These are phyloP conservation scores for Ormosia emarginata DNA, from an alignment of 306 rosid species.

Conservation along the genomic window DNA sequence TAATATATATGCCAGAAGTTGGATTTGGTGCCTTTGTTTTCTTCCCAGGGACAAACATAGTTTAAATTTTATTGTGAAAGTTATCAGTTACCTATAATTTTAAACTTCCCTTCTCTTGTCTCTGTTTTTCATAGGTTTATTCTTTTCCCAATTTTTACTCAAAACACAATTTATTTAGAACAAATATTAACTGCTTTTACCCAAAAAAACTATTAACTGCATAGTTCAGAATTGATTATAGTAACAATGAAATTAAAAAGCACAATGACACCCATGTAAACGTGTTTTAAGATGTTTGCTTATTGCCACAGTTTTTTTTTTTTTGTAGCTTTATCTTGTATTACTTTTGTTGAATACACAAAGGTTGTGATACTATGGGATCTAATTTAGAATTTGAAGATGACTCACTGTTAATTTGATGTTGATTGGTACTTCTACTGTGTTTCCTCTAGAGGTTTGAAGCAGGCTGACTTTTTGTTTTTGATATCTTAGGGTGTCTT, in stretches of 20 bases:
- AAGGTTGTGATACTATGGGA: background rate
- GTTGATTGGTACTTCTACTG: background rate
- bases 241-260: background rate
- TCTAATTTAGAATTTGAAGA: background rate
- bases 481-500: conserved; percentile 66
- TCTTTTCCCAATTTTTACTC: background rate
- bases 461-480: conserved; percentile 10
- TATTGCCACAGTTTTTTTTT: background rate
- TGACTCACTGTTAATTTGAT: background rate
- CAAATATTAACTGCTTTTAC: background rate
- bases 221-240: background rate
- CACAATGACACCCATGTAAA: background rate
- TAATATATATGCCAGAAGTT: background rate
- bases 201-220: background rate
- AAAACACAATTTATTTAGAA: background rate
- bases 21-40: background rate
- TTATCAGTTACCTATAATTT: background rate
- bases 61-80: background rate
- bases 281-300: background rate
- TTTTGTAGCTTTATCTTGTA: background rate
- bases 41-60: background rate
- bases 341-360: background rate
- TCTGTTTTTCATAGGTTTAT: background rate
- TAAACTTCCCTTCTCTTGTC: background rate
- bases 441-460: background rate